Conservation (phyloP, 2,329 filamentous ascomycete genomes). For the Elsinoe ampelina region DNA sequence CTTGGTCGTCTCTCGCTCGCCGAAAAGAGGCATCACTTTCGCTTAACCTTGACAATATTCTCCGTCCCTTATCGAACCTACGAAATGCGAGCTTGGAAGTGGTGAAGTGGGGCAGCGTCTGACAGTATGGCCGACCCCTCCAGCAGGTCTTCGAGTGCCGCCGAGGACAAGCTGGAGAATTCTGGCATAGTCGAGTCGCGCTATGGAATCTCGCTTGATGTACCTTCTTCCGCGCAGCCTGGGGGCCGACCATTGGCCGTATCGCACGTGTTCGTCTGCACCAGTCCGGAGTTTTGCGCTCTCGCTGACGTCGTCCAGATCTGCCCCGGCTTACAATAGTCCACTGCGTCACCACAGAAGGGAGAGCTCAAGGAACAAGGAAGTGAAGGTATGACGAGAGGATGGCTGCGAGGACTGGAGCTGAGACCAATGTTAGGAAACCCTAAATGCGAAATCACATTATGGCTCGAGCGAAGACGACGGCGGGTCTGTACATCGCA, state of each 20-base stretch:
- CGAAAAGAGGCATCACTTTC: background rate
- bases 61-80: background rate
- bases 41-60: background rate
- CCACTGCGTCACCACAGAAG: conserved; percentile 58
- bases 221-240: conserved; percentile 32
- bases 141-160: background rate
- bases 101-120: conserved; percentile 11
- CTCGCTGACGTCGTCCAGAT: conserved; percentile 34
- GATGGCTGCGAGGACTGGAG: conserved; percentile 1
- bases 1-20: background rate
- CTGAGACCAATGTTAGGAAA: conserved; percentile 53
- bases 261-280: conserved; percentile 41
- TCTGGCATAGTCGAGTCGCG: conserved; percentile 34
- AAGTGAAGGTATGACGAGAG: conserved; percentile 46
- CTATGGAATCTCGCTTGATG: conserved; percentile 40
- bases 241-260: conserved; percentile 34
- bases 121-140: conserved; percentile 22
- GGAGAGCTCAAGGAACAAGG: conserved; percentile 49
- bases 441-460: conserved; percentile 77
- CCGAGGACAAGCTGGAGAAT: conserved; percentile 9
- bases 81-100: conserved; percentile 7
- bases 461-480: conserved; percentile 69
- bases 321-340: conserved; percentile 50
- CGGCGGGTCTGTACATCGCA: conserved; percentile 75
- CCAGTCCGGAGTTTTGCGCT: conserved; percentile 1